Evolutionary conservation across 208 protist genomes (phyloP).

Genomic region (Crithidia mellificae): DNA sequence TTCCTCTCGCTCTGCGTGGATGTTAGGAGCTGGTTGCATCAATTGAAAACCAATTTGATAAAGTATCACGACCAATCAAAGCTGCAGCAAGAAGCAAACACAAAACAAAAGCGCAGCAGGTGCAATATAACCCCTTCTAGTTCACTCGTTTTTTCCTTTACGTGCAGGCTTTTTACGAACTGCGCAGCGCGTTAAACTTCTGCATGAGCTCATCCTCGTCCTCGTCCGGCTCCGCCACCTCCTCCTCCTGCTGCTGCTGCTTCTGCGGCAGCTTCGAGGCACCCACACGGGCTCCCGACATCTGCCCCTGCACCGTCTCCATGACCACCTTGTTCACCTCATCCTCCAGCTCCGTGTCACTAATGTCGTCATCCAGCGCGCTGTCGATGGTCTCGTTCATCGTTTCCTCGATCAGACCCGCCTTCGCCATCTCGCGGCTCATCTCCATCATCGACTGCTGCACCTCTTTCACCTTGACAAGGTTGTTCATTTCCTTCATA

Average conservation of each 20-base stretch:
- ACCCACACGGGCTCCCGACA: slow-evolving; percentile 68
- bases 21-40: too few relatives aligned
- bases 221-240: slow-evolving; percentile 42
- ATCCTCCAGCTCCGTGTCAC: slow-evolving; percentile 84
- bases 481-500: slow-evolving; percentile 87
- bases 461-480: slow-evolving; percentile 83
- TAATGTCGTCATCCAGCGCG: slow-evolving; percentile 82
- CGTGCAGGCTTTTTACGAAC: slow-evolving; percentile 24
- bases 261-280: slow-evolving; percentile 48
- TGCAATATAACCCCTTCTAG: too few relatives aligned
- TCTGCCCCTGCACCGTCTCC: slow-evolving; percentile 76
- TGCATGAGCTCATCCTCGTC: slow-evolving; percentile 53
- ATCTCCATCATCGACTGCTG: slow-evolving; percentile 76
- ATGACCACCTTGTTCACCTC: slow-evolving; percentile 89
- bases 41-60: too few relatives aligned
- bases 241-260: slow-evolving; percentile 39
- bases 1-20: too few relatives aligned
- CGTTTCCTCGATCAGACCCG: slow-evolving; percentile 91
- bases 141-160: too few relatives aligned
- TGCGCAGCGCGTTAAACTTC: slow-evolving; percentile 64
- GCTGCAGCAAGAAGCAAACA: too few relatives aligned
- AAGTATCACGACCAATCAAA: too few relatives aligned
- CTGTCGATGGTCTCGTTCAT: slow-evolving; percentile 88
- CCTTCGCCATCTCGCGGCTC: slow-evolving; percentile 87
- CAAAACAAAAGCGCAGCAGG: too few relatives aligned